Conservation (phyloP, 2,329 filamentous ascomycete species). For the Elsinoe fawcettii region DNA sequence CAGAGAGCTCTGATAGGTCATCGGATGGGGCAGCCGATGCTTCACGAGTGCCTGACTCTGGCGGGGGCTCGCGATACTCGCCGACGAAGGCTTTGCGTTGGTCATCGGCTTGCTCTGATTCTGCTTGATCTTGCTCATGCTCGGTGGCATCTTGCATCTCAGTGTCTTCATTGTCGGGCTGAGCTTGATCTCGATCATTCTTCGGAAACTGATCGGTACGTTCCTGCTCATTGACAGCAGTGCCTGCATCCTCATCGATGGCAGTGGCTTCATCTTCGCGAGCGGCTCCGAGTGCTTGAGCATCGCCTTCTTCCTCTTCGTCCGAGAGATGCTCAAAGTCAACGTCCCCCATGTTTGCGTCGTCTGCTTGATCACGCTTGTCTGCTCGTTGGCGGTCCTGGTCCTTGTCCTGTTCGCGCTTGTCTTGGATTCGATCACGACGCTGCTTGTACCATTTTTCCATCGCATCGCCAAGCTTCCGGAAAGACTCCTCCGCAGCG, state of each 20-base stretch:
- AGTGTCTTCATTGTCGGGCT: constrained; percentile 31
- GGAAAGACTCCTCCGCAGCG: constrained; percentile 60
- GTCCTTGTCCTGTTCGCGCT: constrained; percentile 30
- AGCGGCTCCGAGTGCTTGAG: constrained; percentile 83
- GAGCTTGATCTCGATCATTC: constrained; percentile 26
- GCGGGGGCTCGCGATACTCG: constrained; percentile 31
- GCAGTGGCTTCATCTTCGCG: constrained; percentile 79
- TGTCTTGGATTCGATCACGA: constrained; percentile 63
- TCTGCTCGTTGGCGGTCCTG: constrained; percentile 40
- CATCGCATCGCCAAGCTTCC: constrained; percentile 85
- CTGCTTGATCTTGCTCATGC: constrained; percentile 16
- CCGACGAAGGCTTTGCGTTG: constrained; percentile 39
- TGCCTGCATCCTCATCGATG: constrained; percentile 80
- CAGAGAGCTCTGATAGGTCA: constrained; percentile 25
- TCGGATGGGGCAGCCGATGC: constrained; percentile 12
- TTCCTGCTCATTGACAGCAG: constrained; percentile 55
- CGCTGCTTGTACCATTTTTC: constrained; percentile 81
- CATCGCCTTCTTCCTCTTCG: constrained; percentile 72
- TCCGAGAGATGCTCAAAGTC: constrained; percentile 92
- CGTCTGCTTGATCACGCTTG: constrained; percentile 31
- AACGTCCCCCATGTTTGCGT: constrained; percentile 62
- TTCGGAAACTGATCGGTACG: constrained; percentile 25
- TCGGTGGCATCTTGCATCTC: constrained; percentile 26
- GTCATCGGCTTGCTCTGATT: constrained; percentile 23
- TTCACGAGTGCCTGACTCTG: constrained; percentile 18